Conservation (phyloP, 2,329 filamentous ascomycete genomes). For the Xylariaceae sp. region DNA sequence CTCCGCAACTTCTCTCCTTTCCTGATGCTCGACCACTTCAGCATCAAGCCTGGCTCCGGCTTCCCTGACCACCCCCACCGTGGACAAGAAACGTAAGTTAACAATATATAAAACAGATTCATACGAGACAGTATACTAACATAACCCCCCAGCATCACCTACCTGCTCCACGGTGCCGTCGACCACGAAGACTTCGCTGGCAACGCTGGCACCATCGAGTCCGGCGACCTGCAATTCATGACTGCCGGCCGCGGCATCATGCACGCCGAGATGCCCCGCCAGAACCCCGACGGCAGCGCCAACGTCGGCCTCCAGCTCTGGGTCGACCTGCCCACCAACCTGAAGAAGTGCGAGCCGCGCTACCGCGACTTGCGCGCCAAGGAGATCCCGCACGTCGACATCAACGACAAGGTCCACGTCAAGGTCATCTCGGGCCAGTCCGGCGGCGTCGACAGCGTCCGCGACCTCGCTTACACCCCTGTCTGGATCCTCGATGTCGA, state of each 20-base stretch:
- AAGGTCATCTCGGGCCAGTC: conserved; percentile 88
- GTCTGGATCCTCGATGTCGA: conserved; percentile 91
- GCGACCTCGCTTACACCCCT: conserved; percentile 90
- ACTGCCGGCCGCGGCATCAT: conserved; percentile 87
- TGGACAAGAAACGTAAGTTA: conserved; percentile 62
- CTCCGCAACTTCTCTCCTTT: conserved; percentile 87
- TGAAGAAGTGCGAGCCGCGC: conserved; percentile 86
- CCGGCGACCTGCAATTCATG: conserved; percentile 97
- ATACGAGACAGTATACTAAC: conserved; percentile 1
- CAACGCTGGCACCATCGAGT: conserved; percentile 67
- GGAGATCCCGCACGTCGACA: conserved; percentile 72
- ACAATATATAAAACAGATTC: conserved; percentile 1
- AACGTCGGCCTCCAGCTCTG: conserved; percentile 91
- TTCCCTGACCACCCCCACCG: conserved; percentile 85
- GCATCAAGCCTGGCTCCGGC: conserved; percentile 70
- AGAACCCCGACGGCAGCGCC: conserved; percentile 66
- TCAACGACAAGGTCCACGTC: conserved; percentile 69
- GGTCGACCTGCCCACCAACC: conserved; percentile 78
- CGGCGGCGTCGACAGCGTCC: conserved; percentile 77
- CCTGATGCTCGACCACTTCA: conserved; percentile 94
- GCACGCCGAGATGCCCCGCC: conserved; percentile 89
- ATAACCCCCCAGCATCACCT: conserved; percentile 36
- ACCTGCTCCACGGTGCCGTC: conserved; percentile 68
- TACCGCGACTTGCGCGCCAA: conserved; percentile 76
- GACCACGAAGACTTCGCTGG: conserved; percentile 36